Evolutionary conservation across 257 asterid genomes (phyloP).

Genomic region (Solanum ossicruentum): DNA sequence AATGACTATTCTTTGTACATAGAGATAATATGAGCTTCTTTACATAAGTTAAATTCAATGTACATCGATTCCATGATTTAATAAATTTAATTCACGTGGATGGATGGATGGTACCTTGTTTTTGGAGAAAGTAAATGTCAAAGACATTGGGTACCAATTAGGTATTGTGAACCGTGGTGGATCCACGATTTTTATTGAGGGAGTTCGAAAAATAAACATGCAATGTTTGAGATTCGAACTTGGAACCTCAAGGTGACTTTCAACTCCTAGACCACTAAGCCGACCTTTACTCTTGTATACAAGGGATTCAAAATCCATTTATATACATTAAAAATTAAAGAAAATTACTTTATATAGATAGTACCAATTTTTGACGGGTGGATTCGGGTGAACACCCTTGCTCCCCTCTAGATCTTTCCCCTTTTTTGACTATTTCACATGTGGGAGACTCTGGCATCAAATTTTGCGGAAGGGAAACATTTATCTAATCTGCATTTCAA

Average conservation of each 20-base stretch:
- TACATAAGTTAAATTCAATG: neutral
- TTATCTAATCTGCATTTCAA: neutral
- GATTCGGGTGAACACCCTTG: neutral
- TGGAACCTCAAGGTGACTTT: neutral
- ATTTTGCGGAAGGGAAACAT: neutral
- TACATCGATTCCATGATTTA: neutral
- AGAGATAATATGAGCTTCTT: neutral
- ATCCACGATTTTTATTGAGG: neutral
- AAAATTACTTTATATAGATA: neutral
- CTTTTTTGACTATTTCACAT: neutral
- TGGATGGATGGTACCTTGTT: neutral
- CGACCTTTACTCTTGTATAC: neutral
- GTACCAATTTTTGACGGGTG: neutral
- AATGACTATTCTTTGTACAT: neutral
- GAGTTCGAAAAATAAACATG: neutral
- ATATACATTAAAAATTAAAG: neutral
- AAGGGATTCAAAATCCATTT: neutral
- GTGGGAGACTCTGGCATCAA: neutral
- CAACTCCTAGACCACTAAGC: neutral
- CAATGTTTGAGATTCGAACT: neutral
- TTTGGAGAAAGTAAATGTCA: neutral
- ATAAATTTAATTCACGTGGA: neutral
- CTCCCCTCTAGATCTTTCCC: neutral
- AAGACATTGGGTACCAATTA: neutral
- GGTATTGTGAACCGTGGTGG: neutral